A percentile compares a stretch with the other conserved stretches of the same genome.
Conservation (phyloP, 805 yeast species). For the Lipomyces sp. region DNA sequence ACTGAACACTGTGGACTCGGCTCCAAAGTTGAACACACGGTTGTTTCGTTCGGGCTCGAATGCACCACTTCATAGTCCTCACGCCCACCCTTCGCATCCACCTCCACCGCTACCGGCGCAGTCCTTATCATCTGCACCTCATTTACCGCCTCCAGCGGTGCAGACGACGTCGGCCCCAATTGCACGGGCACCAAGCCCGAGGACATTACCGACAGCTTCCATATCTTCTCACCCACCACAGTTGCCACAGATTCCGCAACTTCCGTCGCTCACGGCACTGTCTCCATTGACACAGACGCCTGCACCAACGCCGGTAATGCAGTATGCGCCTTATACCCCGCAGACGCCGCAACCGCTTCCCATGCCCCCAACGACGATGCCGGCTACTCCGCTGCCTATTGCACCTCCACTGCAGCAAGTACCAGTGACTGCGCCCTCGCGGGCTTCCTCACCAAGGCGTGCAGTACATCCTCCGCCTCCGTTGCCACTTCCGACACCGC, state of each 20-base stretch:
- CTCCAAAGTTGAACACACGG: constrained; percentile 38
- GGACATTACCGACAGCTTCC: constrained; percentile 1
- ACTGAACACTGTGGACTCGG: background rate
- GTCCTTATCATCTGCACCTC: background rate
- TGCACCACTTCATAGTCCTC: constrained; percentile 14
- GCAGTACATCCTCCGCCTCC: constrained; percentile 2
- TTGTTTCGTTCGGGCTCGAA: constrained; percentile 38
- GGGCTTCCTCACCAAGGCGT: constrained; percentile 27
- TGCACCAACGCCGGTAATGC: constrained; percentile 2
- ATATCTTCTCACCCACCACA: background rate
- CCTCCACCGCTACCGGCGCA: constrained; percentile 7
- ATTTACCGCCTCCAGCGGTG: constrained; percentile 11
- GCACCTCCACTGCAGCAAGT: constrained; percentile 6
- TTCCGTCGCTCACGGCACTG: constrained; percentile 12
- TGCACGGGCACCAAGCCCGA: constrained; percentile 12
- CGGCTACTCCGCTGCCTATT: background rate
- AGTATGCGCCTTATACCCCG: constrained; percentile 5
- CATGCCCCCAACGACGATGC: constrained; percentile 4
- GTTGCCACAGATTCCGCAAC: constrained; percentile 20
- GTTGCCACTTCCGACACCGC: constrained; percentile 8
- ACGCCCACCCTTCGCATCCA: constrained; percentile 9
- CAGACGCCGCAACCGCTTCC: constrained; percentile 9
- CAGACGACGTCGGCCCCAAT: constrained; percentile 8
- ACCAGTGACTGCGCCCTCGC: constrained; percentile 10
- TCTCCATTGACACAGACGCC: constrained; percentile 7